Conservation (phyloP, 371 early-diverging fungal genomes). For the Quaeritorhiza haematococci region DNA sequence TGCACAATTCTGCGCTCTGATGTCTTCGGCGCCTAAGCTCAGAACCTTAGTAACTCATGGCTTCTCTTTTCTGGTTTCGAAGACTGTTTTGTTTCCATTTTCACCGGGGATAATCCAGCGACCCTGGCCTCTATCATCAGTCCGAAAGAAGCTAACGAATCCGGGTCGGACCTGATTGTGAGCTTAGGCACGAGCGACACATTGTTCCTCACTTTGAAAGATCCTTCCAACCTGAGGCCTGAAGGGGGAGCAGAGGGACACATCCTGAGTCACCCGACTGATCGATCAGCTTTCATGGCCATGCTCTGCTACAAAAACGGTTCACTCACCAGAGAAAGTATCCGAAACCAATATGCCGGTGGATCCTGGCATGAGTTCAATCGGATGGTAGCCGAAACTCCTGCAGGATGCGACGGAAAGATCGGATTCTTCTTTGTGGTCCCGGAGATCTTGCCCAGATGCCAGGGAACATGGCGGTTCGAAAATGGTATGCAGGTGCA, state of each 20-base stretch:
- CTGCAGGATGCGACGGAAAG: background rate
- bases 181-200: slow-evolving; percentile 82
- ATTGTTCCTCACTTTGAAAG: slow-evolving; percentile 57
- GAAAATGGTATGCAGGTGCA: slow-evolving; percentile 39
- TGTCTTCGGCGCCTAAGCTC: slow-evolving; percentile 2
- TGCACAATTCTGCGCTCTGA: no score
- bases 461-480: slow-evolving; percentile 62
- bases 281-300: slow-evolving; percentile 55
- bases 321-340: slow-evolving; percentile 64
- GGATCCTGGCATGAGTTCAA: slow-evolving; percentile 61
- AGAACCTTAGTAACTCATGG: slow-evolving; percentile 1
- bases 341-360: slow-evolving; percentile 54
- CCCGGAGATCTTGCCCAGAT: slow-evolving; percentile 74
- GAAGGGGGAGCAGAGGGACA: slow-evolving; percentile 51
- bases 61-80: no score
- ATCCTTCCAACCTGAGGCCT: slow-evolving; percentile 39
- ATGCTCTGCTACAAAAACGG: slow-evolving; percentile 84
- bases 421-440: slow-evolving; percentile 68
- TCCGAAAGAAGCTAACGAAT: no score
- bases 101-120: slow-evolving; percentile 83
- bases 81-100: slow-evolving; percentile 61
- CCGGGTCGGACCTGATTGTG: slow-evolving; percentile 51
- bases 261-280: slow-evolving; percentile 69
- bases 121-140: slow-evolving; percentile 62
- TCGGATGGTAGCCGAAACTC: background rate